Conservation (phyloP, 192 early-diverging fungal species). For the Podila minutissima region DNA sequence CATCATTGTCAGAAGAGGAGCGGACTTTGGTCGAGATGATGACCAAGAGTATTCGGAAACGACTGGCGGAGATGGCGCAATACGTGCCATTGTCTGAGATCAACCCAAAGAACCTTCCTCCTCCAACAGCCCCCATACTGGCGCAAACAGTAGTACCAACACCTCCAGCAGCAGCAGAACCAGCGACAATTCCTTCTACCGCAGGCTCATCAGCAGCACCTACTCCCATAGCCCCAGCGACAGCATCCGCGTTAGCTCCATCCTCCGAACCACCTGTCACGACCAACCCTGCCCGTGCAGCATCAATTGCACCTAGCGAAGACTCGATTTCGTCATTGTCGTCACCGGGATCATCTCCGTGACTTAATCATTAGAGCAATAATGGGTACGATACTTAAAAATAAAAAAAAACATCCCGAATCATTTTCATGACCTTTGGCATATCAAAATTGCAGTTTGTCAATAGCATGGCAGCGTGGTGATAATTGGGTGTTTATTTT, state of each 20-base stretch:
- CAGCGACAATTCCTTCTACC: not conserved
- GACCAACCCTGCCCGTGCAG: not conserved
- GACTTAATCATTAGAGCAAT: not conserved
- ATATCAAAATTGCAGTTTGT: no score
- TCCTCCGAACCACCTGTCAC: not conserved
- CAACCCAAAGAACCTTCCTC: constrained; percentile 33
- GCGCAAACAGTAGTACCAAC: not conserved
- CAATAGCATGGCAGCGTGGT: no score
- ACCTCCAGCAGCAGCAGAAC: not conserved
- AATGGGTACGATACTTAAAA: no score
- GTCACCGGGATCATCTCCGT: not conserved
- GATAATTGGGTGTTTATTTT: no score
- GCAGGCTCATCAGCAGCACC: not conserved
- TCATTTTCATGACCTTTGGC: no score
- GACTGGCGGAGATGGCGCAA: constrained; percentile 38
- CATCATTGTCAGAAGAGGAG: constrained; percentile 8
- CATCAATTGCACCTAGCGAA: not conserved
- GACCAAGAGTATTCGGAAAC: constrained; percentile 19
- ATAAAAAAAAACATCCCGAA: not conserved
- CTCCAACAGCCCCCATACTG: constrained; percentile 7
- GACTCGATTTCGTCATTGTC: not conserved
- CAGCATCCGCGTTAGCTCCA: not conserved
- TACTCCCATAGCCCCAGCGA: not conserved
- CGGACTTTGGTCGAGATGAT: constrained; percentile 9
- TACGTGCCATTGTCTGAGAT: constrained; percentile 42